phyloP scores from a whole-genome alignment of 139 green algal genomes.

The Picochlorum sp. region DNA sequence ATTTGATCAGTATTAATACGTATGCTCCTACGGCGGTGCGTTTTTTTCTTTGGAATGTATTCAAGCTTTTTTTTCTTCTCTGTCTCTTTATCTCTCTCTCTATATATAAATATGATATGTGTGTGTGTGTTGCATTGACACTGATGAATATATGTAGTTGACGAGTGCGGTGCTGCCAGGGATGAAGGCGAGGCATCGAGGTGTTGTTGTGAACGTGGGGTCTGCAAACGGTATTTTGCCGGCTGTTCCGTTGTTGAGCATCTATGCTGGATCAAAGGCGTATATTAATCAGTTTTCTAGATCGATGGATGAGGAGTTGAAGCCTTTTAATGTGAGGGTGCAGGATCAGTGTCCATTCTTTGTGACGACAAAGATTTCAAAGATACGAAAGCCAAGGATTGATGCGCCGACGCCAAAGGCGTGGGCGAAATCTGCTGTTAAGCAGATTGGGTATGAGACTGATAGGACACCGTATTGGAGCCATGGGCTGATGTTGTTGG shows the following conservation, averaged over 20 bases:
- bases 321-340: constrained; percentile 42
- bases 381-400: constrained; percentile 52
- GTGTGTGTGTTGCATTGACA: too few relatives aligned
- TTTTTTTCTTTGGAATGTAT: constrained; percentile 1
- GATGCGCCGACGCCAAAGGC: constrained; percentile 37
- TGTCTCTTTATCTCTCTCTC: constrained; percentile 14
- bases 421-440: constrained; percentile 38
- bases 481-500: constrained; percentile 43
- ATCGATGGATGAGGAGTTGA: constrained; percentile 51
- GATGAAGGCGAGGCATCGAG: constrained; percentile 57
- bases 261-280: constrained; percentile 72
- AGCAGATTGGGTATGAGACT: constrained; percentile 47
- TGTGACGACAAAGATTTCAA: constrained; percentile 77
- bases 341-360: constrained; percentile 71
- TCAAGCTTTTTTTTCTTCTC: neutral
- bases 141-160: constrained; percentile 19
- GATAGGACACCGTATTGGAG: constrained; percentile 55
- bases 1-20: constrained; percentile 60
- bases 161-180: constrained; percentile 50
- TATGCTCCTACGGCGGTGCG: constrained; percentile 24
- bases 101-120: neutral
- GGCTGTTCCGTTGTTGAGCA: constrained; percentile 52
- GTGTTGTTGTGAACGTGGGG: constrained; percentile 68
- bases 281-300: constrained; percentile 48
- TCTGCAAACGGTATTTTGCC: constrained; percentile 48